A percentile compares a stretch with the other conserved stretches of the same genome.
Conservation (phyloP, 495 filamentous ascomycete species). For the Parathielavia hyrcaniae region DNA sequence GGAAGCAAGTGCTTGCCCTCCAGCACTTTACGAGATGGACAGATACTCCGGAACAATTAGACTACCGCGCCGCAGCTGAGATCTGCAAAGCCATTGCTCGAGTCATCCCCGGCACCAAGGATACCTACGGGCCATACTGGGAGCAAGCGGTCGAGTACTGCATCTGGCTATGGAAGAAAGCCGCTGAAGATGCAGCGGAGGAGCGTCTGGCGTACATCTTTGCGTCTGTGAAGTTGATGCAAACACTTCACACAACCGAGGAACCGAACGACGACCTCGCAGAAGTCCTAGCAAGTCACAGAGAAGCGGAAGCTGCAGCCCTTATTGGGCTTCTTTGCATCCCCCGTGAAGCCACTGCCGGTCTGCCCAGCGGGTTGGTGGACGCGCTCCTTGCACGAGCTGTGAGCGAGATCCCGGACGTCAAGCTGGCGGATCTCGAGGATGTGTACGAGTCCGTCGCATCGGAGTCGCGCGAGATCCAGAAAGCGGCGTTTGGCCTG, state of each 20-base stretch:
- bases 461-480: slow-evolving; percentile 65
- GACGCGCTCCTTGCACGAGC: slow-evolving; percentile 61
- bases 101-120: slow-evolving; percentile 64
- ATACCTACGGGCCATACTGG: slow-evolving; percentile 86
- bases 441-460: slow-evolving; percentile 58
- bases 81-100: slow-evolving; percentile 53
- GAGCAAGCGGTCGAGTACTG: slow-evolving; percentile 56
- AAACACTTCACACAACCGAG: slow-evolving; percentile 49
- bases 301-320: slow-evolving; percentile 43
- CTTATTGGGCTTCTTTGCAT: slow-evolving; percentile 57
- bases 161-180: slow-evolving; percentile 48
- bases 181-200: slow-evolving; percentile 29
- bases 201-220: slow-evolving; percentile 54
- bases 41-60: slow-evolving; percentile 45
- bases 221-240: slow-evolving; percentile 65
- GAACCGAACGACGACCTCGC: slow-evolving; percentile 80
- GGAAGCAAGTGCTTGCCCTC: slow-evolving; percentile 74
- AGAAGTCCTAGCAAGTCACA: slow-evolving; percentile 59
- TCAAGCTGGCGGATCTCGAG: slow-evolving; percentile 39
- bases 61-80: slow-evolving; percentile 52
- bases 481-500: slow-evolving; percentile 72
- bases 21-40: slow-evolving; percentile 70
- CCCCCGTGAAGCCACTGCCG: slow-evolving; percentile 30
- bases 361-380: slow-evolving; percentile 48
- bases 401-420: slow-evolving; percentile 50